Evolutionary conservation across 768 basidiomycete genomes (phyloP), one percentile per base, ranked within the genome.

Genomic region (Russula sp.): DNA sequence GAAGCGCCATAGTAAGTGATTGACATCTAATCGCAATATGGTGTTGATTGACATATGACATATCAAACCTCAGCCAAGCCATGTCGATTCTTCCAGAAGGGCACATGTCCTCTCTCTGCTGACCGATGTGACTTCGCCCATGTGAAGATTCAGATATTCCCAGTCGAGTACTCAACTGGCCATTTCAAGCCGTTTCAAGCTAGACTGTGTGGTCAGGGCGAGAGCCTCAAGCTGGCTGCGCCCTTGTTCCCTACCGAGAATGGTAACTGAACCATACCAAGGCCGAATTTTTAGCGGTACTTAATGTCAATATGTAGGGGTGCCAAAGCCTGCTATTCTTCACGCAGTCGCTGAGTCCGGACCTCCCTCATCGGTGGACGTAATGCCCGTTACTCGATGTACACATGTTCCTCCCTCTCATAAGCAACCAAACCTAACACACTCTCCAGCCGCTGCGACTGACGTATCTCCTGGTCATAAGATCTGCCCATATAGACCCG

Each of bases 81-180:
- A 1, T 68, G 67, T 45, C 60, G 65, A 44, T 62, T 66, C 55
- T 68, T 62, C 14, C 67, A 68, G 54, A 62, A 54, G 45, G 67
- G 58, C 14, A 34, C 16, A 16, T 68, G 67, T 37, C 51, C 65
- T 13, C 67, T 68, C 31, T 59, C 67, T 49, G 65, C 64, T 20
- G 67, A 66, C 18, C 65, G 50, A 20, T 68, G 67, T 44, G 61
- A 66, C 51, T 68, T 68, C 55, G 64, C 67, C 13, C 67, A 68
- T 40, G 58, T 68, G 32, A 68, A 59, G 57, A 50, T 63, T 10
- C 53, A 47, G 18, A 56, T 59, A 37, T 55, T 52, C 10, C 67
- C 60, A 4, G 58, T 57, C 49, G 55, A 48, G 57, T 62, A 56
- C 45, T 48, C 61, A 7, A n/a, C 47, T 4, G 51, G 37, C 34